Conservation (phyloP, 2,329 filamentous ascomycete species). For the Penicillium palitans region DNA sequence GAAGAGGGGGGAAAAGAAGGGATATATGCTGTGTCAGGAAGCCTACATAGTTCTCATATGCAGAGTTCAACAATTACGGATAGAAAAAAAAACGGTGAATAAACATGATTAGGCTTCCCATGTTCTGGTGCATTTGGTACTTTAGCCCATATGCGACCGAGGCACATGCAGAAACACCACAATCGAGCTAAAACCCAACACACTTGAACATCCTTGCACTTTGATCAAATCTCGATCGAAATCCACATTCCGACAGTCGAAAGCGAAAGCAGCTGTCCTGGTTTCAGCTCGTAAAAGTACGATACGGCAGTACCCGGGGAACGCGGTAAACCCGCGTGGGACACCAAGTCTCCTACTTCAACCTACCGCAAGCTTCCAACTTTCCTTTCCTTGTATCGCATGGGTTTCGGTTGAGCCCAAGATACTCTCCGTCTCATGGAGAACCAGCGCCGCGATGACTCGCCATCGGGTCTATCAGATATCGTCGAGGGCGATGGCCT, state of each 20-base stretch:
- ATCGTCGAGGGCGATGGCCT: constrained; percentile 47
- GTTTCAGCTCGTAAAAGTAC: constrained; percentile 27
- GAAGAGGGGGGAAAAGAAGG: neutral
- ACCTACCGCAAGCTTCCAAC: constrained; percentile 13
- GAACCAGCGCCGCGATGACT: constrained; percentile 48
- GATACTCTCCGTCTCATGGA: constrained; percentile 39
- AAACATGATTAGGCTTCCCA: neutral
- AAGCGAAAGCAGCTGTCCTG: constrained; percentile 1
- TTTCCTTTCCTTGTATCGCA: constrained; percentile 21
- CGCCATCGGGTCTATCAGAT: constrained; percentile 45
- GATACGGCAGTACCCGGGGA: constrained; percentile 23
- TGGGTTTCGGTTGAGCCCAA: constrained; percentile 30
- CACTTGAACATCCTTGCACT: neutral
- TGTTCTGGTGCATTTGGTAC: neutral
- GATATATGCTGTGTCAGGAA: neutral
- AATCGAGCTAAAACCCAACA: neutral
- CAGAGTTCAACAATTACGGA: neutral
- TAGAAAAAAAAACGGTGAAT: neutral
- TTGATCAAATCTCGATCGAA: neutral
- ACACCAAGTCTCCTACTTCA: constrained; percentile 22
- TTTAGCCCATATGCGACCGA: constrained; percentile 1
- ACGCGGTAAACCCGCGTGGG: constrained; percentile 39
- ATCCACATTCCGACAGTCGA: neutral
- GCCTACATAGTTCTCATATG: neutral
- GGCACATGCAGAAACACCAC: neutral